Percentiles rank a stretch among this genome's conserved stretches.
Conservation (phyloP, 495 filamentous ascomycete species). For the Aeminium ludgeri region DNA sequence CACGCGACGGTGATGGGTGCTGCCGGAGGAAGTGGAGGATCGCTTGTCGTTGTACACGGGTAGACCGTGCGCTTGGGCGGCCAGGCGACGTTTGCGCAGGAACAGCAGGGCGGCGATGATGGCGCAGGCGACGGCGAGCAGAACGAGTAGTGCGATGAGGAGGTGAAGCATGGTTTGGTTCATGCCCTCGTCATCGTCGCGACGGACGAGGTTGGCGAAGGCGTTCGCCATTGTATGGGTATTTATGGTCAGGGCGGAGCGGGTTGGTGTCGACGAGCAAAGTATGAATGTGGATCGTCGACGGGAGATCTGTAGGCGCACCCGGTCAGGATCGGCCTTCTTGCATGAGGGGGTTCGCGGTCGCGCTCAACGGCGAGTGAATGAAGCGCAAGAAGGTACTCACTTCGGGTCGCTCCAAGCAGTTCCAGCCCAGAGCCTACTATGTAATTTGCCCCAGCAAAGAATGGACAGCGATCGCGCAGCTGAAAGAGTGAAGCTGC, state of each 20-base stretch:
- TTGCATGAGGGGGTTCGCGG: too few relatives aligned
- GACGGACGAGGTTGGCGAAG: constrained; percentile 23
- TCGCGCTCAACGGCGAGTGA: too few relatives aligned
- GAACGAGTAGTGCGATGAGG: constrained; percentile 60
- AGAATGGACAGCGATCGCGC: constrained; percentile 39
- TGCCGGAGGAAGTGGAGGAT: constrained; percentile 15
- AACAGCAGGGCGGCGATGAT: constrained; percentile 50
- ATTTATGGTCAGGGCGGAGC: not conserved
- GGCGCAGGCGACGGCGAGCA: constrained; percentile 51
- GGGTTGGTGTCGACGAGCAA: too few relatives aligned
- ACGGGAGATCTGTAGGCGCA: too few relatives aligned
- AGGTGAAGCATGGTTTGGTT: constrained; percentile 49
- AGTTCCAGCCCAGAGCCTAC: too few relatives aligned
- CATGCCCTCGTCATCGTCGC: constrained; percentile 27
- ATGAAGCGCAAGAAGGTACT: too few relatives aligned
- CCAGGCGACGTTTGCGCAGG: constrained; percentile 47
- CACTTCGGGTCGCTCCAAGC: too few relatives aligned
- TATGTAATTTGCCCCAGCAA: constrained; percentile 8
- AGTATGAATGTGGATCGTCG: too few relatives aligned
- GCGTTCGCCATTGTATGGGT: constrained; percentile 11
- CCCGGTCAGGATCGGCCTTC: too few relatives aligned
- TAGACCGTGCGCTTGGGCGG: constrained; percentile 32
- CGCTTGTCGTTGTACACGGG: constrained; percentile 39
- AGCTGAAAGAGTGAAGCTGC: constrained; percentile 83
- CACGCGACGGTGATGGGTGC: constrained; percentile 45